phyloP scores from a whole-genome alignment of 176 grass and related monocot species.

The Zizania latifolia region DNA sequence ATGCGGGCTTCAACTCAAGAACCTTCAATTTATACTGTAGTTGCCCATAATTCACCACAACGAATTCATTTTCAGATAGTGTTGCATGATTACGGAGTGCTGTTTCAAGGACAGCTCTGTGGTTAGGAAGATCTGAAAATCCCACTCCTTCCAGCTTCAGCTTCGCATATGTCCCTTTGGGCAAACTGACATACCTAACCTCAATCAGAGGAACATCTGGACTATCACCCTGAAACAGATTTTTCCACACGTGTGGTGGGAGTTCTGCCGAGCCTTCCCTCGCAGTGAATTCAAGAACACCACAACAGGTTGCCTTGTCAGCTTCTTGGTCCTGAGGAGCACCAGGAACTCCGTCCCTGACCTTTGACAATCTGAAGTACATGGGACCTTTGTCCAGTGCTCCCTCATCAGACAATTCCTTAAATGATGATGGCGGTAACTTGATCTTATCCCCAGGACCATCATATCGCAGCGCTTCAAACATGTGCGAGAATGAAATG shows the following conservation, averaged over 20 bases:
- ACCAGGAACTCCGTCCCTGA: slow-evolving; percentile 29
- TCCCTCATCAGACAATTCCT: slow-evolving; percentile 74
- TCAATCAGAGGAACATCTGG: slow-evolving; percentile 67
- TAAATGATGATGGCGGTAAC: slow-evolving; percentile 68
- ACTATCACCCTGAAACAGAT: slow-evolving; percentile 44
- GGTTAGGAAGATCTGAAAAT: slow-evolving; percentile 92
- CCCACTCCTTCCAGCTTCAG: slow-evolving; percentile 65
- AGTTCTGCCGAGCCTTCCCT: slow-evolving; percentile 74
- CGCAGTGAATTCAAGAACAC: slow-evolving; percentile 91
- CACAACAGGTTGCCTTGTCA: slow-evolving; percentile 42
- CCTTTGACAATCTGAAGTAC: slow-evolving; percentile 79
- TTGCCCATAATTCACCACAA: slow-evolving; percentile 67
- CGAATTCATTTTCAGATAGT: slow-evolving; percentile 69
- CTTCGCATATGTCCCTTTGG: slow-evolving; percentile 89
- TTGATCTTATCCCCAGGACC: slow-evolving; percentile 95
- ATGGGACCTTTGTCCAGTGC: slow-evolving; percentile 95
- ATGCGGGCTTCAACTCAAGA: slow-evolving; percentile 78
- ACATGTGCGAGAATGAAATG: slow-evolving; percentile 51
- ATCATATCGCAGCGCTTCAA: slow-evolving; percentile 63
- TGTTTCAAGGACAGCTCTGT: slow-evolving; percentile 92
- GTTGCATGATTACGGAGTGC: slow-evolving; percentile 81
- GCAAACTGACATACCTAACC: slow-evolving; percentile 69
- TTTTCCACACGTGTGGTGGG: slow-evolving; percentile 74
- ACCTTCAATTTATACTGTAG: slow-evolving; percentile 65
- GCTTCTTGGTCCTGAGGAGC: not conserved